Evolutionary conservation across 2,329 filamentous ascomycete species (phyloP).

Genomic region (Alternaria conjuncta): DNA sequence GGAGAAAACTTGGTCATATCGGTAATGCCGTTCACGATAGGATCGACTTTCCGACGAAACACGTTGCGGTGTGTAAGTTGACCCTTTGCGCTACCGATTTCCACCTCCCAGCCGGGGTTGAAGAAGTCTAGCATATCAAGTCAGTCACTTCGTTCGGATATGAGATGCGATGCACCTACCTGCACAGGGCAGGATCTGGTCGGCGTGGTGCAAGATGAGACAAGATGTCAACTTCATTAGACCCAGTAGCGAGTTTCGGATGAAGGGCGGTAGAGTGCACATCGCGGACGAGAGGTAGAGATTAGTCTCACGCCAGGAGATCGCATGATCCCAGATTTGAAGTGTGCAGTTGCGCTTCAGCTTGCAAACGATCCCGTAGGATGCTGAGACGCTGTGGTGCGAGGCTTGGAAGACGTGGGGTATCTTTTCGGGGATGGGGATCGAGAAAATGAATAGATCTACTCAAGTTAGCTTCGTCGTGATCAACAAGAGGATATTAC

Average conservation of each 20-base stretch:
- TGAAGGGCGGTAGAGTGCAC: slow-evolving; percentile 50
- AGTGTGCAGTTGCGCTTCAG: slow-evolving; percentile 65
- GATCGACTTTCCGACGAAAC: slow-evolving; percentile 67
- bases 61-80: slow-evolving; percentile 62
- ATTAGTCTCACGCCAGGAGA: slow-evolving; percentile 64
- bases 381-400: slow-evolving; percentile 66
- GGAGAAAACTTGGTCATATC: slow-evolving; percentile 69
- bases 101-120: slow-evolving; percentile 69
- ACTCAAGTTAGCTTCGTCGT: slow-evolving; percentile 16
- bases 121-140: slow-evolving; percentile 61
- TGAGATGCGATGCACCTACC: slow-evolving; percentile 16
- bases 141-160: background rate
- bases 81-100: slow-evolving; percentile 66
- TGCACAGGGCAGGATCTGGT: slow-evolving; percentile 55
- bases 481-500: background rate
- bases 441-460: slow-evolving; percentile 63
- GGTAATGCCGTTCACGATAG: slow-evolving; percentile 69
- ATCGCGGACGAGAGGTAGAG: slow-evolving; percentile 50
- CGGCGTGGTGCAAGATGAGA: slow-evolving; percentile 60
- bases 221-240: slow-evolving; percentile 51
- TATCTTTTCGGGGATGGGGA: slow-evolving; percentile 62
- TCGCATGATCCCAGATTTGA: slow-evolving; percentile 70
- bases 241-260: slow-evolving; percentile 49
- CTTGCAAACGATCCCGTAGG: slow-evolving; percentile 68
- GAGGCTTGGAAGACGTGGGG: slow-evolving; percentile 69